Percentiles rank a stretch among this genome's conserved stretches.
These are phyloP conservation scores for Globisporangium canariense DNA, from an alignment of 352 stramenopile species.

Conservation along the genomic window DNA sequence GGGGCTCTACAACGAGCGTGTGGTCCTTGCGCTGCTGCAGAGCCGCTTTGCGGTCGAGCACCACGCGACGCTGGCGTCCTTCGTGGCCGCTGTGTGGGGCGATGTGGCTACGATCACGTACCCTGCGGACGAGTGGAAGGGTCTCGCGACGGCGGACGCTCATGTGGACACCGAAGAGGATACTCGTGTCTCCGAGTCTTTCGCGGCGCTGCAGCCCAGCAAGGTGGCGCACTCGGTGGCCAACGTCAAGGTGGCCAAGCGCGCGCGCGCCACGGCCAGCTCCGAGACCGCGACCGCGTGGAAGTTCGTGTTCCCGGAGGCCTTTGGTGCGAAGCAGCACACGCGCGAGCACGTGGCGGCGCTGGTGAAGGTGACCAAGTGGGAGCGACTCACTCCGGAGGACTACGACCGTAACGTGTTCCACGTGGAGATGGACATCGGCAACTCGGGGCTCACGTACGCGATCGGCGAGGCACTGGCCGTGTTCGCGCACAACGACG, in stretches of 20 bases:
- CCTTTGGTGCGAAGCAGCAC: slow-evolving; percentile 44
- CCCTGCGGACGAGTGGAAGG: slow-evolving; percentile 42
- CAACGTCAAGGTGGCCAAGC: slow-evolving; percentile 33
- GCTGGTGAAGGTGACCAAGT: slow-evolving; percentile 72
- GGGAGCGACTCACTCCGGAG: slow-evolving; percentile 68
- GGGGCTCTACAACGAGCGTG: slow-evolving; percentile 49
- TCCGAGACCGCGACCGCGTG: slow-evolving; percentile 60
- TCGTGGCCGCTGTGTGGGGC: slow-evolving; percentile 61
- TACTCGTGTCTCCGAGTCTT: slow-evolving; percentile 16
- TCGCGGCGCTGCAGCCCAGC: slow-evolving; percentile 42
- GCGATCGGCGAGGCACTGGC: slow-evolving; percentile 79
- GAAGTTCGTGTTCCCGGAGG: slow-evolving; percentile 63
- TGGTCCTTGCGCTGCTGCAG: slow-evolving; percentile 56
- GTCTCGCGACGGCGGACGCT: slow-evolving; percentile 5
- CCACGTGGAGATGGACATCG: slow-evolving; percentile 86
- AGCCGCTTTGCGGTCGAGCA: slow-evolving; percentile 33
- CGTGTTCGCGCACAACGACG: slow-evolving; percentile 83
- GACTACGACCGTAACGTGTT: slow-evolving; percentile 87
- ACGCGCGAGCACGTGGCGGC: slow-evolving; percentile 72
- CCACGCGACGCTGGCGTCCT: slow-evolving; percentile 46
- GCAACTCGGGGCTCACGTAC: slow-evolving; percentile 78
- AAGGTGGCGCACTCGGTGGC: slow-evolving; percentile 47
- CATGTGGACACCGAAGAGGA: too few species aligned
- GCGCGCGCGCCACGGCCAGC: slow-evolving; percentile 29
- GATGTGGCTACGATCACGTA: slow-evolving; percentile 51